These are phyloP conservation scores for Trichosporon asahii DNA, from an alignment of 1,284 basidiomycete species.

Conservation along the genomic window DNA sequence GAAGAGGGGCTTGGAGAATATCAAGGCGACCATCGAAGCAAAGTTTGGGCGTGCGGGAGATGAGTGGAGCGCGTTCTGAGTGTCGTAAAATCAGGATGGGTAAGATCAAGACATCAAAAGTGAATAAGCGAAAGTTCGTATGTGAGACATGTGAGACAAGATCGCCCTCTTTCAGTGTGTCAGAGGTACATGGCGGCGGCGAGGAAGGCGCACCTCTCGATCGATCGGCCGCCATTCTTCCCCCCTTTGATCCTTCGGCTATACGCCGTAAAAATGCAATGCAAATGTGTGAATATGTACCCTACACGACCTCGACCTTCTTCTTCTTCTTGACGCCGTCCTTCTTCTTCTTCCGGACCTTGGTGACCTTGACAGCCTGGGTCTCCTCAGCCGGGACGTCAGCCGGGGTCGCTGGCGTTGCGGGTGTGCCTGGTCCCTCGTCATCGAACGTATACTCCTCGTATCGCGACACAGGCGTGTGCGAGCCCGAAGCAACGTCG, in stretches of 20 bases:
- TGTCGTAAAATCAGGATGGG: too few relatives aligned
- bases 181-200: too few relatives aligned
- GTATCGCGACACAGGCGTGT: slow-evolving; percentile 50
- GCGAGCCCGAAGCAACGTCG: slow-evolving; percentile 9
- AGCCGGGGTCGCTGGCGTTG: slow-evolving; percentile 13
- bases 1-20: background rate
- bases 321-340: slow-evolving; percentile 26
- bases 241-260: too few relatives aligned
- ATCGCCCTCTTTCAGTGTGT: too few relatives aligned
- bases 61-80: background rate
- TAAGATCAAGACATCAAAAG: too few relatives aligned
- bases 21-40: background rate
- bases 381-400: slow-evolving; percentile 33
- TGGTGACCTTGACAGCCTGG: slow-evolving; percentile 47
- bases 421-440: slow-evolving; percentile 49
- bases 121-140: too few relatives aligned
- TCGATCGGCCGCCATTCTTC: too few relatives aligned
- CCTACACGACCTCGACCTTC: background rate
- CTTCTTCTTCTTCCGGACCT: slow-evolving; percentile 47
- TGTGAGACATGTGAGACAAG: too few relatives aligned
- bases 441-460: slow-evolving; percentile 61
- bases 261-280: background rate
- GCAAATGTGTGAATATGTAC: slow-evolving; percentile 2
- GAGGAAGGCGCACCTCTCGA: too few relatives aligned
- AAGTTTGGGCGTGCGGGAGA: background rate